Base-by-base conservation (phyloP, 306 rosid species). In the Inga oerstediana region DNA sequence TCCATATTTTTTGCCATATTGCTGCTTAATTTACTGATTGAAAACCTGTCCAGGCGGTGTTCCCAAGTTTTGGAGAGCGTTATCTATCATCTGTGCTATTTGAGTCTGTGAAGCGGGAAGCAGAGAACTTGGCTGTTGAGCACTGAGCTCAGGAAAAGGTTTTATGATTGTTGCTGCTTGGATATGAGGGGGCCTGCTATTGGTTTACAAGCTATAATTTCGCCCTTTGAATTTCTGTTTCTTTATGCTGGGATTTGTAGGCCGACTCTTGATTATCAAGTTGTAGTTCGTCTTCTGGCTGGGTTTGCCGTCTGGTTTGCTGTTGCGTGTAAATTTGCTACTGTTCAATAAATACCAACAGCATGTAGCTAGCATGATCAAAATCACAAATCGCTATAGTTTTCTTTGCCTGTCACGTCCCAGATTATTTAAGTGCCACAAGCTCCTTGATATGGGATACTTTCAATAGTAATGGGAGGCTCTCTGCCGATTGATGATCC, bases 51-150 rank as follows among this genome's bases (percentile, higher is more conserved):
- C 85, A 93, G 97, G 94, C 9, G 75, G 82, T 93, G 78, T 93
- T 93, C 85, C 98, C 97, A 16, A 94, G 98, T 92, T 92, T 94
- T 68, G 98, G 98, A 74, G 98, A 94, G 90, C 97, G 95, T 54
- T 94, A 94, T 54, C 94, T 94, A 17, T 94, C 98, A 8, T 81
- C 94, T 2, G 90, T 88, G 75, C 84, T 91, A 74, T 91, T 91
- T 10, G 92, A 91, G 27, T 83, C 90, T 3, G 88, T 89, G 66
- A 91, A 82, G 87, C 84, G 81, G 73, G 94, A 91, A 69, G 87
- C 92, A 6, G 92, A 89, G 81, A 88, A 61, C 75, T 81, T 90
- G 90, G 84, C 81, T 9, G 80, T 90, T 41, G 93, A 88, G 90
- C 45, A 11, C 46, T 70, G 24, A 66, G 77, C 74, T 70, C 76